Percentiles rank a stretch among this genome's conserved stretches.
Evolutionary conservation across 257 asterid species (phyloP).

Genomic region (Primulina huaijiensis): DNA sequence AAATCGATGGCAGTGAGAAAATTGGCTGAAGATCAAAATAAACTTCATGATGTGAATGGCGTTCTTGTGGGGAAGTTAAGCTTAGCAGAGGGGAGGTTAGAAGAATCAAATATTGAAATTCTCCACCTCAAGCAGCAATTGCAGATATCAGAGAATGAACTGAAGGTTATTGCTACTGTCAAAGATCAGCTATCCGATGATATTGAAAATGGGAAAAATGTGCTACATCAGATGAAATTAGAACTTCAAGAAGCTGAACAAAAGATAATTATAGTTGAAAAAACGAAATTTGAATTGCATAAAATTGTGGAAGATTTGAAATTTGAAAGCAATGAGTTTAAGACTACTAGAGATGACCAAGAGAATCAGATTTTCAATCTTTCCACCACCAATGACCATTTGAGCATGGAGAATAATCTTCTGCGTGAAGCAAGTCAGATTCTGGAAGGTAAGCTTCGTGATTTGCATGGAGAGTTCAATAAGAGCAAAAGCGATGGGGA

Average conservation of each 20-base stretch:
- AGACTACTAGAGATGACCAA: slow-evolving; percentile 35
- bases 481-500: slow-evolving; percentile 43
- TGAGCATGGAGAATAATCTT: slow-evolving; percentile 38
- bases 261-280: slow-evolving; percentile 39
- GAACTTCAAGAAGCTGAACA: slow-evolving; percentile 46
- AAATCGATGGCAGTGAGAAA: slow-evolving; percentile 43
- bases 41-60: slow-evolving; percentile 38
- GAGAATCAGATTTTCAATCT: slow-evolving; percentile 40
- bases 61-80: slow-evolving; percentile 45
- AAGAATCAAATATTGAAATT: slow-evolving; percentile 48
- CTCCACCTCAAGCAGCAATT: slow-evolving; percentile 40
- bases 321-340: slow-evolving; percentile 32
- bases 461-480: slow-evolving; percentile 36
- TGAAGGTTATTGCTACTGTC: slow-evolving; percentile 29
- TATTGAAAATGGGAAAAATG: slow-evolving; percentile 39
- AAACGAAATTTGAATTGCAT: slow-evolving; percentile 41
- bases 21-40: slow-evolving; percentile 40
- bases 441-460: slow-evolving; percentile 40
- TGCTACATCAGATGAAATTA: slow-evolving; percentile 39
- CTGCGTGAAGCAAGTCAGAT: slow-evolving; percentile 40
- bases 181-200: slow-evolving; percentile 43
- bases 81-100: slow-evolving; percentile 46
- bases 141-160: slow-evolving; percentile 44
- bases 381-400: slow-evolving; percentile 38
- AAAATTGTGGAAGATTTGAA: slow-evolving; percentile 40